A percentile compares a stretch with the other conserved stretches of the same genome.
phyloP scores from a whole-genome alignment of 1,284 basidiomycete genomes.

The Heterobasidion irregulare region DNA sequence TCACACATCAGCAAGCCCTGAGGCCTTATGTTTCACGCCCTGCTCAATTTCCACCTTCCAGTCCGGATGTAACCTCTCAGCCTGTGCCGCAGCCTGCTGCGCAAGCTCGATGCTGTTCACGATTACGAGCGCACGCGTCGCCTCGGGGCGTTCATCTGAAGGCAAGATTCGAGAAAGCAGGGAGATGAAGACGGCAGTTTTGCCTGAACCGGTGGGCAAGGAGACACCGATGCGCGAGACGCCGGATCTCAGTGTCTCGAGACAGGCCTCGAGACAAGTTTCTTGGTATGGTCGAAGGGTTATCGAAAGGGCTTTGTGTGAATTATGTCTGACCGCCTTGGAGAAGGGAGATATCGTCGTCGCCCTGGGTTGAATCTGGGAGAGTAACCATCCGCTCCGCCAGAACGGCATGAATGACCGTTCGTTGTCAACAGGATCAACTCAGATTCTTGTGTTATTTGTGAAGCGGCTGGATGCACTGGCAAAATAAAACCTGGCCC shows the following conservation, averaged over 20 bases:
- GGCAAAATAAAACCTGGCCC: no score
- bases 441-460: no score
- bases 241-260: slow-evolving; percentile 56
- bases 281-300: slow-evolving; percentile 85
- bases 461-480: no score
- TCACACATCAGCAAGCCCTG: slow-evolving; percentile 81
- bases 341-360: not conserved
- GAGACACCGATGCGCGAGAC: slow-evolving; percentile 85
- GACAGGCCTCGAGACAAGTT: slow-evolving; percentile 76
- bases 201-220: slow-evolving; percentile 87
- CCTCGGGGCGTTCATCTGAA: slow-evolving; percentile 31
- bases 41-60: slow-evolving; percentile 92
- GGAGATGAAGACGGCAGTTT: slow-evolving; percentile 88
- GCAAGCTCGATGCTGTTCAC: slow-evolving; percentile 89
- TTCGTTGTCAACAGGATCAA: no score
- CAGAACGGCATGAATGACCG: not conserved
- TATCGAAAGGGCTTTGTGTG: slow-evolving; percentile 11
- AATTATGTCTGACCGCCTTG: not conserved
- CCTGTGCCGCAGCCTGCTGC: slow-evolving; percentile 76
- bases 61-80: slow-evolving; percentile 57
- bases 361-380: not conserved
- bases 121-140: slow-evolving; percentile 66
- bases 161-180: slow-evolving; percentile 57
- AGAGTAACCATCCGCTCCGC: not conserved
- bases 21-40: slow-evolving; percentile 66